Evolutionary conservation across 176 grass and related monocot genomes (phyloP).

Genomic region (Puya raimondii): DNA sequence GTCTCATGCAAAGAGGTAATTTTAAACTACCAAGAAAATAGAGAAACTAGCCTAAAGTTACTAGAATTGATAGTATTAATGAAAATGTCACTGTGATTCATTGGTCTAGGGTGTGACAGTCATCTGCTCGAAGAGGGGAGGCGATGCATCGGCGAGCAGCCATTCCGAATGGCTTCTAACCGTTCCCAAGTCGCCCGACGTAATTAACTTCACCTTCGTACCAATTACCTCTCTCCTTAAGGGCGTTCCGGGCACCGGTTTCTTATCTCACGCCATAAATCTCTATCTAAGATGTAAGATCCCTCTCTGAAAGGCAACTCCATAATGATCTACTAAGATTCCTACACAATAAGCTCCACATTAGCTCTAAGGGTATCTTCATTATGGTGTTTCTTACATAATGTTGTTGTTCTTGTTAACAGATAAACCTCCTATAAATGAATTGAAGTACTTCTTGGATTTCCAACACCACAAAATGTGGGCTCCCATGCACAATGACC

Average conservation of each 20-base stretch:
- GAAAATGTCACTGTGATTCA: constrained; percentile 8
- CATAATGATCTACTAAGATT: too few species aligned
- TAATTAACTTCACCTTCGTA: constrained; percentile 70
- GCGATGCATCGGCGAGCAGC: constrained; percentile 38
- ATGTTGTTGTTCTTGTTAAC: constrained; percentile 7
- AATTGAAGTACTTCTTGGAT: constrained; percentile 82
- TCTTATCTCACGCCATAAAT: constrained; percentile 90
- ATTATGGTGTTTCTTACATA: not conserved
- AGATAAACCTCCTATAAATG: constrained; percentile 69
- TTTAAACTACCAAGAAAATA: not conserved
- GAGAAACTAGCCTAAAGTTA: not conserved
- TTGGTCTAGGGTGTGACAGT: constrained; percentile 65
- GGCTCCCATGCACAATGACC: constrained; percentile 62
- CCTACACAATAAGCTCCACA: too few species aligned
- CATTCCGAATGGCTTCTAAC: constrained; percentile 85
- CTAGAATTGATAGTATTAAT: not conserved
- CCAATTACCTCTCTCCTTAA: constrained; percentile 79
- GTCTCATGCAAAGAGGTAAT: constrained; percentile 66
- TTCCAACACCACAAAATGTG: constrained; percentile 72
- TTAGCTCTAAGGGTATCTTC: too few species aligned
- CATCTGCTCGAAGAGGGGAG: constrained; percentile 76
- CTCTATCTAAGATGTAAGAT: constrained; percentile 88
- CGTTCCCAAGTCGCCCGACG: constrained; percentile 44
- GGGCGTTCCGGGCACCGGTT: constrained; percentile 45
- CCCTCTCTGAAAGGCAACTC: not conserved